Evolutionary conservation across 495 filamentous ascomycete species (phyloP).

Genomic region (Lasiosphaeriaceae sp.): DNA sequence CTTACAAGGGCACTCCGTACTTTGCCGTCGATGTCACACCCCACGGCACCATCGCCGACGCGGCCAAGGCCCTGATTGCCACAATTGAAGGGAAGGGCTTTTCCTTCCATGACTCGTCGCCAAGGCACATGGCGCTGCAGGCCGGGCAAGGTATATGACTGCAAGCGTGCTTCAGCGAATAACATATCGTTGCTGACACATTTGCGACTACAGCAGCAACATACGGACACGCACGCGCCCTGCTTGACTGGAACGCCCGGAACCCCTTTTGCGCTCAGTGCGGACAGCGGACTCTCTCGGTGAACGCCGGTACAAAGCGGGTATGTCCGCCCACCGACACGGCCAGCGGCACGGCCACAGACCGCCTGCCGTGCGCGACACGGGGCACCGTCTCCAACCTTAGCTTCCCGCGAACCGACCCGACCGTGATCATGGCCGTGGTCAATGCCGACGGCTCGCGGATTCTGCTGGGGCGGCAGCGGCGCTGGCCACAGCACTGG

Average conservation of each 20-base stretch:
- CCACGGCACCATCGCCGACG: slow-evolving; percentile 48
- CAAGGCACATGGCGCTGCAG: slow-evolving; percentile 36
- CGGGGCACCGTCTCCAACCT: slow-evolving; percentile 74
- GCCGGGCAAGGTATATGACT: slow-evolving; percentile 37
- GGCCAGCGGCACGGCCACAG: slow-evolving; percentile 36
- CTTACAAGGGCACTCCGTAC: slow-evolving; percentile 72
- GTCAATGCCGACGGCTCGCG: slow-evolving; percentile 69
- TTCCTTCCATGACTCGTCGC: slow-evolving; percentile 19
- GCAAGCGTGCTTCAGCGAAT: too few relatives aligned
- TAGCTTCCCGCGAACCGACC: slow-evolving; percentile 89
- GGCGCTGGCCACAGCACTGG: slow-evolving; percentile 78
- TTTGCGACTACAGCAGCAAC: slow-evolving; percentile 61
- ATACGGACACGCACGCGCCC: slow-evolving; percentile 83
- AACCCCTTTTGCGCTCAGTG: slow-evolving; percentile 90
- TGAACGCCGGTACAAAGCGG: slow-evolving; percentile 88
- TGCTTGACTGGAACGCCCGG: slow-evolving; percentile 90
- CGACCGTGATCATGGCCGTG: slow-evolving; percentile 92
- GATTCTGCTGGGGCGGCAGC: slow-evolving; percentile 79
- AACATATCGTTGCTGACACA: neutral
- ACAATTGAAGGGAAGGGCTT: slow-evolving; percentile 29
- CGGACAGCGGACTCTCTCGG: slow-evolving; percentile 76
- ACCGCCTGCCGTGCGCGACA: slow-evolving; percentile 71
- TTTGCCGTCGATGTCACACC: slow-evolving; percentile 91
- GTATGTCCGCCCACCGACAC: slow-evolving; percentile 78
- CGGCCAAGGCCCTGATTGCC: slow-evolving; percentile 48